phyloP scores from a whole-genome alignment of 2,329 filamentous ascomycete species.

The Phoma sp. region DNA sequence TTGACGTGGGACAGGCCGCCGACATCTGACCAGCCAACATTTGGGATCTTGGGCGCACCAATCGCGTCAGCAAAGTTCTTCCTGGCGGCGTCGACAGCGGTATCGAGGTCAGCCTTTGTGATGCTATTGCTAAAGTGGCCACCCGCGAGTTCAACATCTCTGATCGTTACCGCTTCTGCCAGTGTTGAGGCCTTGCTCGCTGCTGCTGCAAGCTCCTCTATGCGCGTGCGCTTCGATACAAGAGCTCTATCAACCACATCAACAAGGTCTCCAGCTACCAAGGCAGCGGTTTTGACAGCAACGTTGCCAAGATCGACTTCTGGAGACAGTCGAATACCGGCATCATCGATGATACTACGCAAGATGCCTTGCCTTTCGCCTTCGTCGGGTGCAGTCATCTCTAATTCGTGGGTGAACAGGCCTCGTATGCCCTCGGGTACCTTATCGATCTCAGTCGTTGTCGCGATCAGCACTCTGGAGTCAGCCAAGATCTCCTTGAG shows the following conservation, averaged over 20 bases:
- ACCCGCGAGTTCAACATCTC: constrained; percentile 88
- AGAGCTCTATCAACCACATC: constrained; percentile 92
- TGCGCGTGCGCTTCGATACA: constrained; percentile 74
- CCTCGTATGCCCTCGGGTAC: constrained; percentile 88
- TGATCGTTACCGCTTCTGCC: constrained; percentile 63
- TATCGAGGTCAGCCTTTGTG: constrained; percentile 82
- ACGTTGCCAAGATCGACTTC: constrained; percentile 85
- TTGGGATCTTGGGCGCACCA: constrained; percentile 96
- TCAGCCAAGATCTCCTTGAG: constrained; percentile 84
- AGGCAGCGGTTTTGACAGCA: constrained; percentile 91
- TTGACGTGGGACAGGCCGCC: constrained; percentile 93
- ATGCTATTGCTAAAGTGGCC: constrained; percentile 80
- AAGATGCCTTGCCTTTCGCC: constrained; percentile 89
- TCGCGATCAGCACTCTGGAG: constrained; percentile 84
- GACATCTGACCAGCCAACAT: constrained; percentile 95
- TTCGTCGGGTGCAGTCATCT: constrained; percentile 92
- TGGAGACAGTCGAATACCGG: constrained; percentile 76
- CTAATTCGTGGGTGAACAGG: constrained; percentile 93
- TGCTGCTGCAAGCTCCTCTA: constrained; percentile 72
- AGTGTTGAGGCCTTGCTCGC: constrained; percentile 46
- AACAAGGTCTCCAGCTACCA: constrained; percentile 91
- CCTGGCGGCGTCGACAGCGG: constrained; percentile 91
- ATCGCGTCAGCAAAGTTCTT: constrained; percentile 99
- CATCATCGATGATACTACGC: constrained; percentile 75
- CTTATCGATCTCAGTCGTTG: constrained; percentile 94